Conservation (phyloP, 2,329 filamentous ascomycete species). For the Stachybotrys chartarum region DNA sequence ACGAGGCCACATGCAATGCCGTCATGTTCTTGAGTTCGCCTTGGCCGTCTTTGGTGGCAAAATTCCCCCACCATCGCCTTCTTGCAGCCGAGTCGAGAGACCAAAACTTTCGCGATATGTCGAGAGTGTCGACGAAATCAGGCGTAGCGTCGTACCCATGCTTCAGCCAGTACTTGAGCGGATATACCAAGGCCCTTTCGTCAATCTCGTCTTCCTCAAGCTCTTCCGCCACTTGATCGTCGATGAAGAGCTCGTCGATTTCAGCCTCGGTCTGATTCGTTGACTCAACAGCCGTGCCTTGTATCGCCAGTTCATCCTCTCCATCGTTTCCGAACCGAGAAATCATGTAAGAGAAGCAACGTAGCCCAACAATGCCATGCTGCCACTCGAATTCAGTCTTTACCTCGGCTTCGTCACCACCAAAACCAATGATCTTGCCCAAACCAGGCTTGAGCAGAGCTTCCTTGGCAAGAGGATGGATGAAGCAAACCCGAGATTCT, state of each 20-base stretch:
- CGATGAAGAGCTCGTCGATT: conserved; percentile 6
- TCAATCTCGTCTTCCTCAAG: conserved; percentile 4
- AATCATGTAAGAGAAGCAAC: conserved; percentile 7
- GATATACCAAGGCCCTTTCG: conserved; percentile 2
- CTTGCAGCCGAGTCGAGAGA: not conserved
- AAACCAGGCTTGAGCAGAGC: conserved; percentile 3
- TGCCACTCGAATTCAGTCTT: conserved; percentile 7
- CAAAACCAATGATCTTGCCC: conserved; percentile 3
- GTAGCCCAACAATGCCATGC: conserved; percentile 7
- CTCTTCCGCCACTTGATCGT: not conserved
- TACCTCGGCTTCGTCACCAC: conserved; percentile 2
- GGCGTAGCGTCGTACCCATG: not conserved
- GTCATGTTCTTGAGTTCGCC: not conserved
- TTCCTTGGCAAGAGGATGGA: conserved; percentile 5
- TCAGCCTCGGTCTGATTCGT: conserved; percentile 4
- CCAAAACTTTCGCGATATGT: not conserved
- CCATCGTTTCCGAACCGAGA: conserved; percentile 2
- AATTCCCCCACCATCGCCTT: not conserved
- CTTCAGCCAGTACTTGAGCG: conserved; percentile 5
- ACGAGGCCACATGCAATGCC: not conserved
- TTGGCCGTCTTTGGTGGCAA: not conserved
- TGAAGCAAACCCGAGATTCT: conserved; percentile 3
- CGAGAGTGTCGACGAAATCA: not conserved
- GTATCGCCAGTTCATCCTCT: conserved; percentile 2
- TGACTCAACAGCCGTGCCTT: not conserved